A percentile compares a stretch with the other conserved stretches of the same genome.
Conservation (phyloP, 192 early-diverging fungal species). For the Coemansia sp. region DNA sequence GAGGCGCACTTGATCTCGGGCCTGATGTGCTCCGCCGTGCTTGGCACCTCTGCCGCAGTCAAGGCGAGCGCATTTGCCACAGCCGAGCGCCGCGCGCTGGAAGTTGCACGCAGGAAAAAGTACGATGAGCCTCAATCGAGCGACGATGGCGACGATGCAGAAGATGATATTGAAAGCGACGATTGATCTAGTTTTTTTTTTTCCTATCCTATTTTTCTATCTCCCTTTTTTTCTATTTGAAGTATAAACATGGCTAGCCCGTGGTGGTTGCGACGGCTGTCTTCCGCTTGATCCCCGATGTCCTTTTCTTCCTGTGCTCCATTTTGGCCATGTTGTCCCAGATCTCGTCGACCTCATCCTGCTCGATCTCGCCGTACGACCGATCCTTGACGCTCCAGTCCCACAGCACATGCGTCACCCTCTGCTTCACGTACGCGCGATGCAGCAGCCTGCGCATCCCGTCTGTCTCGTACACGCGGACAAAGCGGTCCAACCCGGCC, state of each 20-base stretch:
- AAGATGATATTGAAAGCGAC: slow-evolving; percentile 3
- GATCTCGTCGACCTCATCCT: slow-evolving; percentile 63
- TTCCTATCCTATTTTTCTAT: background rate
- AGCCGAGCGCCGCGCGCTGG: slow-evolving; percentile 25
- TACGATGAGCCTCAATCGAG: slow-evolving; percentile 16
- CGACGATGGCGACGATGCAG: slow-evolving; percentile 10
- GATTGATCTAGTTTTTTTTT: background rate
- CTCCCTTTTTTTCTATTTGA: background rate
- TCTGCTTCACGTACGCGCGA: slow-evolving; percentile 78
- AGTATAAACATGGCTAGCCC: background rate
- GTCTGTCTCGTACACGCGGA: slow-evolving; percentile 71
- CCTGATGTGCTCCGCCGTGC: slow-evolving; percentile 48
- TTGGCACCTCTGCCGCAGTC: slow-evolving; percentile 34
- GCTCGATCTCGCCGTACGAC: slow-evolving; percentile 37
- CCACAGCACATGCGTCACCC: slow-evolving; percentile 64
- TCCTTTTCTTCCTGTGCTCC: background rate
- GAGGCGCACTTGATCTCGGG: slow-evolving; percentile 47
- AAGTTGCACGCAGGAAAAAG: slow-evolving; percentile 36
- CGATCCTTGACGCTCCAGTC: slow-evolving; percentile 56
- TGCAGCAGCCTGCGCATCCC: slow-evolving; percentile 55
- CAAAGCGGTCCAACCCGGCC: slow-evolving; percentile 73
- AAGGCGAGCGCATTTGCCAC: slow-evolving; percentile 27
- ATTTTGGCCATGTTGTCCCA: slow-evolving; percentile 59
- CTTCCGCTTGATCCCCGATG: slow-evolving; percentile 12
- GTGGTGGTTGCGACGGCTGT: background rate